Evolutionary conservation across 2,329 filamentous ascomycete genomes (phyloP), one percentile per base, ranked within the genome.

Genomic region (Dothidotthia symphoricarpi): DNA sequence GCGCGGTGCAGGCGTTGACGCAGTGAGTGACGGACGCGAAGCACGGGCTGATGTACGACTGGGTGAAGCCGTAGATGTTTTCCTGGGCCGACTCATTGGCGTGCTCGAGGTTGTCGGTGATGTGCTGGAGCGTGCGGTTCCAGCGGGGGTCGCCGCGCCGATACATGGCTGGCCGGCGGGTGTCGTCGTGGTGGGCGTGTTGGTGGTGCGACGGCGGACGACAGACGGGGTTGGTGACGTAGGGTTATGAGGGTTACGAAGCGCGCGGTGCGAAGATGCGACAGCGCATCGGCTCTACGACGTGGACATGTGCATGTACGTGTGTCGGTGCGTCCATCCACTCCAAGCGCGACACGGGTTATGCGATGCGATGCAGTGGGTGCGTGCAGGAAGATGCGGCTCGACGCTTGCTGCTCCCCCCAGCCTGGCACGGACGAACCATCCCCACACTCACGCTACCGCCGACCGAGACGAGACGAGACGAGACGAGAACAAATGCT

Each of bases 51-150:
- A 97, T 76, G 68, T 95, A 96, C 55, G 81, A 75, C 63, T 95
- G 88, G 39, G 87, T 83, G 61, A 96, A 93, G 44, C 83, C 82
- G 78, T 90, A 97, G 59, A 97, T 85, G 39, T 85, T 84, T 31
- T 87, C 88, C 44, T 93, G 90, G n/a, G 91, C 89, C 39, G 87
- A 85, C 65, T 95, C 88, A 44, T 94, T 95, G 31, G 88, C 88
- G 22, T 86, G 80, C 69, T 96, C 91, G 68, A 94, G 82, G 59
- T 91, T 95, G 54, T 93, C 86, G 6, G 87, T 85, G 64, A 96
- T 84, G 63, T 93, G 88, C 66, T 96, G 94, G 79, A 95, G 88
- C 56, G 87, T 88, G 68, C 95, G 89, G 52, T 90, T 88, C 67
- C 95, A 82, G 59, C 90, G 86, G 45, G 90, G 90, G 69, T 96